A percentile compares a stretch with the other conserved stretches of the same genome.
Conservation (phyloP, 306 rosid species). For the Quillaja saponaria region DNA sequence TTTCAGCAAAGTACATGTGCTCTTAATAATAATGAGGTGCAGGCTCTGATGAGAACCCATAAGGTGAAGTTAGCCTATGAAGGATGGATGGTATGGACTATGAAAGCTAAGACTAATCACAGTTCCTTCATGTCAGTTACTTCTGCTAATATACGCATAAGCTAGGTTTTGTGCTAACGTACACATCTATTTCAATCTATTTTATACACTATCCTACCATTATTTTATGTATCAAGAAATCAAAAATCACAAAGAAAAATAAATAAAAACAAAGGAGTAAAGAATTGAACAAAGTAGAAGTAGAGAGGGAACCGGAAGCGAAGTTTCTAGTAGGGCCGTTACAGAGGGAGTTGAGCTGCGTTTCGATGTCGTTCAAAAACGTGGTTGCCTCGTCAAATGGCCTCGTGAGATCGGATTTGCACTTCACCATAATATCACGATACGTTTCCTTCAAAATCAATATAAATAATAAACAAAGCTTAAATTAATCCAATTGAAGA, state of each 20-base stretch:
- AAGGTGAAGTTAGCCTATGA: constrained; percentile 5
- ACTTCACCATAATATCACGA: constrained; percentile 53
- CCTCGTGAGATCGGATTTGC: constrained; percentile 60
- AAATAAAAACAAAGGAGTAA: background rate
- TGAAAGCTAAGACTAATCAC: constrained; percentile 14
- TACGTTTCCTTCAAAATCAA: constrained; percentile 49
- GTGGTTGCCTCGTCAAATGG: constrained; percentile 65
- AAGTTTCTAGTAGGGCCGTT: constrained; percentile 26
- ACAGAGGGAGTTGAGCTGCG: constrained; percentile 59
- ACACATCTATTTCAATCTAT: too few relatives aligned
- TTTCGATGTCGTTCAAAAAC: constrained; percentile 64
- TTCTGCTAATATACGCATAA: constrained; percentile 3
- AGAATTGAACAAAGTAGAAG: too few relatives aligned
- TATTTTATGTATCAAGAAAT: constrained; percentile 21
- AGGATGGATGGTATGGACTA: constrained; percentile 1
- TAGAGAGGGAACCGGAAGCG: constrained; percentile 45
- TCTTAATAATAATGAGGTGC: background rate
- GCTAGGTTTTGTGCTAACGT: constrained; percentile 21
- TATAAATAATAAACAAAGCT: background rate
- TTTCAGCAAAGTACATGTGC: background rate
- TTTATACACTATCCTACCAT: too few relatives aligned
- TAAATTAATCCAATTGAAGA: background rate
- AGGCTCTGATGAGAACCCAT: background rate
- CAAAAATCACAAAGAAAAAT: constrained; percentile 7
- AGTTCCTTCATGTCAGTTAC: constrained; percentile 33